A percentile compares a stretch with the other conserved stretches of the same genome.
Conservation (phyloP, 768 basidiomycete genomes). For the Boletus rex-veris region DNA sequence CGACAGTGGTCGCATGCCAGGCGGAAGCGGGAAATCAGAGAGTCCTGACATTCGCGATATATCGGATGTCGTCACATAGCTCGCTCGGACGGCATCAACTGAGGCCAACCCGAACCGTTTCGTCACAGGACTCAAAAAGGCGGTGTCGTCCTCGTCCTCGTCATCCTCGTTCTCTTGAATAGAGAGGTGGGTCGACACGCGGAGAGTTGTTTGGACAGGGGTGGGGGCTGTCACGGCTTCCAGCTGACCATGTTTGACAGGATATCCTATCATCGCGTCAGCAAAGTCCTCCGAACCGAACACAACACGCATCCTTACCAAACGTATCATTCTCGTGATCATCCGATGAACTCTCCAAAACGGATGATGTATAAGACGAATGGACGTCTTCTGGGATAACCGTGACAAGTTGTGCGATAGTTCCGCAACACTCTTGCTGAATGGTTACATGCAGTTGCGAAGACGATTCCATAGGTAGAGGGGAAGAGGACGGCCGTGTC, state of each 20-base stretch:
- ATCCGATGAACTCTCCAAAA: slow-evolving; percentile 6
- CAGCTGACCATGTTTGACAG: slow-evolving; percentile 21
- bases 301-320: slow-evolving; percentile 12
- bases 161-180: slow-evolving; percentile 11
- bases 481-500: slow-evolving; percentile 15
- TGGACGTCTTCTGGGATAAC: slow-evolving; percentile 25
- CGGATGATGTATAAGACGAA: slow-evolving; percentile 24
- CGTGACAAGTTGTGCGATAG: not conserved
- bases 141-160: not conserved
- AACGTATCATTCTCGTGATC: slow-evolving; percentile 31
- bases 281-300: not conserved
- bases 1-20: slow-evolving; percentile 36
- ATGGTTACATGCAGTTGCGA: slow-evolving; percentile 7
- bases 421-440: slow-evolving; percentile 3
- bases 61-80: slow-evolving; percentile 60
- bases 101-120: slow-evolving; percentile 25
- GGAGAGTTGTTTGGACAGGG: slow-evolving; percentile 8
- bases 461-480: slow-evolving; percentile 7
- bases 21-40: slow-evolving; percentile 71
- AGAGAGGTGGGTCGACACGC: slow-evolving; percentile 22
- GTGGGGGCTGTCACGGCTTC: slow-evolving; percentile 13
- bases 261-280: slow-evolving; percentile 19
- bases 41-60: slow-evolving; percentile 65
- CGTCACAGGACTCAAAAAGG: slow-evolving; percentile 14
- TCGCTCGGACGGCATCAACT: slow-evolving; percentile 41